Evolutionary conservation across 2,329 filamentous ascomycete genomes (phyloP), one percentile per base, ranked within the genome.

Genomic region (Hymenoscyphus occultus): DNA sequence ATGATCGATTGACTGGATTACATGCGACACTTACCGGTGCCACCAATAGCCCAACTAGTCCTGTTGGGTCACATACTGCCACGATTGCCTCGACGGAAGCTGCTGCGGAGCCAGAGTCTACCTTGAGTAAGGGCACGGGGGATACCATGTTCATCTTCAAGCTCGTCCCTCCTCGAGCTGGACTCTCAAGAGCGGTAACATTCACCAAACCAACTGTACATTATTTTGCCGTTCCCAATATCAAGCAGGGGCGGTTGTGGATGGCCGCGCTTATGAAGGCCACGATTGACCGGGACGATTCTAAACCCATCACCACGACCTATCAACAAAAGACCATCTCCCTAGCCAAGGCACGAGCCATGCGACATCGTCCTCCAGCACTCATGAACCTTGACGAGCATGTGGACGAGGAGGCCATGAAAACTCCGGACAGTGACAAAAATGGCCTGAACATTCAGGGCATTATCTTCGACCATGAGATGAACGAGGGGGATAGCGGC

Each of bases 181-280:
- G 93, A 12, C 84, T 96, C 10, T 92, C 93, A 12, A 89, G 92
- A 64, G 95, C 93, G 0, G 94, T 99, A 65, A 97, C 93, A 75
- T 99, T 99, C 76, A 99, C 95, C 1, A 97, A 97, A 77, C 95
- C 95, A 4, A 95, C 93, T 9, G 91, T 97, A 48, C 95, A 99
- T 77, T 98, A 97, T 77, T 99, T 99, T 77, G 95, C 96, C 5
- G 93, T 97, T 28, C 93, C 96, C 61, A 97, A 90, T 72, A 81
- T 97, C 65, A 88, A 92, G 72, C 87, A 95, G 74, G 95, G 95
- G 16, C 88, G 95, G 13, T 81, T 96, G 51, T 99, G 95, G 95
- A 99, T 99, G 95, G 95, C 93, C 4, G 95, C 95, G 5, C 81
- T 99, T 61, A 96, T 99, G 92, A 99, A 99, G 80, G 95, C 95